Evolutionary conservation across 1,139 yeast genomes (phyloP).

Genomic region (Pichia sp.): DNA sequence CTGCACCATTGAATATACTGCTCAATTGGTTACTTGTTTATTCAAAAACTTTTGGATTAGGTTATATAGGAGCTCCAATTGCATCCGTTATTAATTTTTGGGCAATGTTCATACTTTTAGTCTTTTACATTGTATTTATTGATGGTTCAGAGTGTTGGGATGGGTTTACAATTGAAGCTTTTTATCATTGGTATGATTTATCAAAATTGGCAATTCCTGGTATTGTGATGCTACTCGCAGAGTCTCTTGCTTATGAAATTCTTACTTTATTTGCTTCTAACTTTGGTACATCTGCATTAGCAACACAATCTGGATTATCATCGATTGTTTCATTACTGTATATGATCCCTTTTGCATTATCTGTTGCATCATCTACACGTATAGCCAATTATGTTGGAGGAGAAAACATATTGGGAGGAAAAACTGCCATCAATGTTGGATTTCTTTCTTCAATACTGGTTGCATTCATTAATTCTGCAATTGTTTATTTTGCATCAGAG

Average conservation of each 20-base stretch:
- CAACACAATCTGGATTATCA: slow-evolving; percentile 84
- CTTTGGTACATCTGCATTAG: slow-evolving; percentile 76
- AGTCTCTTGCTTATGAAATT: slow-evolving; percentile 66
- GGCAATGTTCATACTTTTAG: slow-evolving; percentile 53
- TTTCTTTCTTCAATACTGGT: slow-evolving; percentile 50
- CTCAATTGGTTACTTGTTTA: slow-evolving; percentile 77
- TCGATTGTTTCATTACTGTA: slow-evolving; percentile 75
- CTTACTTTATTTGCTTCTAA: slow-evolving; percentile 69
- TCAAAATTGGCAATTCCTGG: slow-evolving; percentile 65
- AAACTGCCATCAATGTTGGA: slow-evolving; percentile 60
- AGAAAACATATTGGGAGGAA: slow-evolving; percentile 55
- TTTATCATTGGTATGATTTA: slow-evolving; percentile 56
- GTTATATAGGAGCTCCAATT: slow-evolving; percentile 67
- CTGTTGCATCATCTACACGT: slow-evolving; percentile 82
- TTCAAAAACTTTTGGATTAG: slow-evolving; percentile 55
- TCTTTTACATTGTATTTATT: slow-evolving; percentile 48
- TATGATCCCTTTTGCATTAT: slow-evolving; percentile 84
- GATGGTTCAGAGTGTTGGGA: slow-evolving; percentile 75
- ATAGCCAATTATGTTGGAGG: slow-evolving; percentile 88
- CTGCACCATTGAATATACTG: slow-evolving; percentile 74
- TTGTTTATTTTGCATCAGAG: slow-evolving; percentile 46
- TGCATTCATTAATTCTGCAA: slow-evolving; percentile 50
- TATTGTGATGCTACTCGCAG: slow-evolving; percentile 67
- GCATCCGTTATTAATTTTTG: slow-evolving; percentile 68
- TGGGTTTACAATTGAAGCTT: slow-evolving; percentile 46